phyloP scores from a whole-genome alignment of 2,329 filamentous ascomycete species.

The Curvularia sp. region DNA sequence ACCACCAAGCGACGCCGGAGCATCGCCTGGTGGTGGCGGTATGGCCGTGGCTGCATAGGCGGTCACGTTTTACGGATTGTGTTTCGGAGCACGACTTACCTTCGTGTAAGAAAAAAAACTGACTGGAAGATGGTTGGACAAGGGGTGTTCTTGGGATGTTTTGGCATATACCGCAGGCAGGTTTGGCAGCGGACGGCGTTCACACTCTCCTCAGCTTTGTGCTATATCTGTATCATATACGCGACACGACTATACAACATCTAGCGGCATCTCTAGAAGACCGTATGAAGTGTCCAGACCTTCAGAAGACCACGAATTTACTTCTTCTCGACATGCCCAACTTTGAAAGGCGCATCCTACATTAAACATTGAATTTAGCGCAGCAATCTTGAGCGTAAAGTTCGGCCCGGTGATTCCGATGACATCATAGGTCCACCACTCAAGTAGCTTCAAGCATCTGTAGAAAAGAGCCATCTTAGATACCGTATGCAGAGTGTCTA shows the following conservation, averaged over 20 bases:
- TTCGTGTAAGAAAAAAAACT: conserved; percentile 20
- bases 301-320: conserved; percentile 9
- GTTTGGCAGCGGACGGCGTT: conserved; percentile 44
- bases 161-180: conserved; percentile 41
- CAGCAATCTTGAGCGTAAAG: conserved; percentile 7
- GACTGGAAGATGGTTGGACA: conserved; percentile 24
- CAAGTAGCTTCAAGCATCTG: neutral
- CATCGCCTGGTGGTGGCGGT: conserved; percentile 27
- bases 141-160: conserved; percentile 31
- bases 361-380: conserved; percentile 8
- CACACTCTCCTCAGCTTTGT: conserved; percentile 48
- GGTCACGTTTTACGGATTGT: conserved; percentile 18
- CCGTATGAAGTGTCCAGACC: conserved; percentile 19
- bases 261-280: conserved; percentile 28
- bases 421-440: conserved; percentile 15
- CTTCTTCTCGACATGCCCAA: conserved; percentile 2
- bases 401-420: conserved; percentile 5
- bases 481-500: neutral
- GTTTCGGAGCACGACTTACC: conserved; percentile 23
- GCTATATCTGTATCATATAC: conserved; percentile 45
- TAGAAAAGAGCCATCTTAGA: neutral
- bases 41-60: conserved; percentile 38
- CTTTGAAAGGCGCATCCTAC: neutral
- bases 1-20: conserved; percentile 46
- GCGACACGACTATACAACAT: conserved; percentile 41